These are phyloP conservation scores for Fonsecaea monophora DNA, from an alignment of 2,329 filamentous ascomycete species.

Conservation along the genomic window DNA sequence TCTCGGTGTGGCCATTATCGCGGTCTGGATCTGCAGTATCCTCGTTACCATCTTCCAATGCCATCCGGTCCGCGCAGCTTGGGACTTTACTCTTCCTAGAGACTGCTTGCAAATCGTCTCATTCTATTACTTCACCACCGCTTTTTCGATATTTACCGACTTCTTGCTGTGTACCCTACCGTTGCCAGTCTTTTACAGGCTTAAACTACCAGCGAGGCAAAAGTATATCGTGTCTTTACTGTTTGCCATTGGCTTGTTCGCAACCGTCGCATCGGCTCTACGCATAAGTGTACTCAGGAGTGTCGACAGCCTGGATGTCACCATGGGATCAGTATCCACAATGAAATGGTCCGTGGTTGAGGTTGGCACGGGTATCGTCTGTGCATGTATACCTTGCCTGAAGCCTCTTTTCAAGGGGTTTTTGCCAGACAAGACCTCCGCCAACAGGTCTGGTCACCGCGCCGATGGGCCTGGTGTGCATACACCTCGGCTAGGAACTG, in stretches of 20 bases:
- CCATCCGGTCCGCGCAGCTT: constrained; percentile 50
- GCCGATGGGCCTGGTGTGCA: constrained; percentile 12
- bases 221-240: constrained; percentile 57
- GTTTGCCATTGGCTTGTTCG: constrained; percentile 60
- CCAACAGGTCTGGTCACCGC: constrained; percentile 25
- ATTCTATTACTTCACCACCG: constrained; percentile 62
- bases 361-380: constrained; percentile 52
- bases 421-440: constrained; percentile 43
- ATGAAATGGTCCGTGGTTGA: constrained; percentile 58
- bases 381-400: constrained; percentile 53
- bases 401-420: constrained; percentile 53
- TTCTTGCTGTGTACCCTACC: constrained; percentile 62
- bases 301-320: constrained; percentile 47
- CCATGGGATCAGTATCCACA: constrained; percentile 49
- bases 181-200: constrained; percentile 55
- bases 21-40: constrained; percentile 48
- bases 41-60: constrained; percentile 56
- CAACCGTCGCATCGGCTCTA: constrained; percentile 56
- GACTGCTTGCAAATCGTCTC: constrained; percentile 57
- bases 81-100: constrained; percentile 47
- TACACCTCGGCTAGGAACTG: constrained; percentile 21
- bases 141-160: constrained; percentile 67
- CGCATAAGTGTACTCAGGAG: constrained; percentile 55
- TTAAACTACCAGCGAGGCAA: constrained; percentile 58
- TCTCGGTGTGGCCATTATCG: constrained; percentile 32